phyloP scores from a whole-genome alignment of 169 alveolate genomes.

The Neospora caninum region DNA sequence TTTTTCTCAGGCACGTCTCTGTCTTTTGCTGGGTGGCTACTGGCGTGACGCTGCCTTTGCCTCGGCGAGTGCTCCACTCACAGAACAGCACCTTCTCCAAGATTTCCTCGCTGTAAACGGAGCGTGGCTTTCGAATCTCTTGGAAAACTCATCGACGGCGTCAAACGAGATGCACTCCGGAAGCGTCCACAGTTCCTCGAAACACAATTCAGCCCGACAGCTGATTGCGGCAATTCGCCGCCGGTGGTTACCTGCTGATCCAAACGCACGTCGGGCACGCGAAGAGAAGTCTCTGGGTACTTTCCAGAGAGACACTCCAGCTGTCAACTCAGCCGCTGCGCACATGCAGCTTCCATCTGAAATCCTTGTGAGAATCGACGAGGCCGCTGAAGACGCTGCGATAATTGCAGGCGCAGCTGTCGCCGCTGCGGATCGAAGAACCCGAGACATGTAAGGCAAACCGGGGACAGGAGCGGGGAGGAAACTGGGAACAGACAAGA shows the following conservation, averaged over 20 bases:
- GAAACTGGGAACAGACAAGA: no score
- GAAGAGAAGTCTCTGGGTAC: background rate
- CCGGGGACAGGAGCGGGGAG: background rate
- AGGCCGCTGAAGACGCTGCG: conserved; percentile 28
- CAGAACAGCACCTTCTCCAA: conserved; percentile 33
- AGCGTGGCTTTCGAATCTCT: background rate
- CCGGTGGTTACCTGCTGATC: background rate
- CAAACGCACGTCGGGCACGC: background rate
- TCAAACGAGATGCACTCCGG: background rate
- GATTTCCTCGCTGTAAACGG: conserved; percentile 9
- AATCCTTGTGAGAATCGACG: background rate
- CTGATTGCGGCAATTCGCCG: conserved; percentile 7
- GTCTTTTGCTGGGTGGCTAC: conserved; percentile 32
- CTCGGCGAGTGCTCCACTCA: background rate
- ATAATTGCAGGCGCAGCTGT: background rate
- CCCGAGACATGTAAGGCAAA: background rate
- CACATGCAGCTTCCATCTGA: conserved; percentile 12
- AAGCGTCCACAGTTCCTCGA: background rate
- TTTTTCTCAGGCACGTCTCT: conserved; percentile 5
- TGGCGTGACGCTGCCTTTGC: conserved; percentile 47
- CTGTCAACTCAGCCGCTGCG: conserved; percentile 10
- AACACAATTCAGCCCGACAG: background rate
- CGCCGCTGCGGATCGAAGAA: conserved; percentile 12
- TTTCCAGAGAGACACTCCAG: conserved; percentile 1
- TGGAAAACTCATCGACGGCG: background rate